These are phyloP conservation scores for Ensete ventricosum DNA, from an alignment of 176 grass and related monocot genomes.

Conservation along the genomic window DNA sequence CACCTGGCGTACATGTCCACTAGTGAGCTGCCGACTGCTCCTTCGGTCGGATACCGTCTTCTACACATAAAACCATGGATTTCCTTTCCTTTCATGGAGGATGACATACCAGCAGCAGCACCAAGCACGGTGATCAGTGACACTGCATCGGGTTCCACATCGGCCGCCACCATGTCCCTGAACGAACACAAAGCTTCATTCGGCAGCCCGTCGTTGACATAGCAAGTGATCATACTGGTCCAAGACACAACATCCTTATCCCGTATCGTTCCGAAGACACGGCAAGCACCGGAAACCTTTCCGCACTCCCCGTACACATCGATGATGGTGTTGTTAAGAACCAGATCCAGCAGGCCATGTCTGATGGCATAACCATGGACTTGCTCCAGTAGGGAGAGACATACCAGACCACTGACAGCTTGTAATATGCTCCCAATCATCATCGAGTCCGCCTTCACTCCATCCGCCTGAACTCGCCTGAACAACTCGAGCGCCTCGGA, in stretches of 20 bases:
- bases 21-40: constrained; percentile 45
- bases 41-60: constrained; percentile 38
- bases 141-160: constrained; percentile 55
- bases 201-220: constrained; percentile 25
- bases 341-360: constrained; percentile 55
- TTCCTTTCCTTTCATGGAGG: constrained; percentile 67
- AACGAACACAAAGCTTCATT: constrained; percentile 65
- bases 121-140: constrained; percentile 55
- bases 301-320: constrained; percentile 59
- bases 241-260: constrained; percentile 70
- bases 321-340: constrained; percentile 58
- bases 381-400: constrained; percentile 40
- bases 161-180: constrained; percentile 38
- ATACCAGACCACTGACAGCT: constrained; percentile 43
- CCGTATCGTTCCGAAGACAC: constrained; percentile 47
- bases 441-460: constrained; percentile 61
- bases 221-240: constrained; percentile 84
- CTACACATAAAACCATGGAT: constrained; percentile 74
- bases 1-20: constrained; percentile 87
- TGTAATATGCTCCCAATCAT: constrained; percentile 78
- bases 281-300: constrained; percentile 27
- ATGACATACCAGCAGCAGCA: constrained; percentile 46
- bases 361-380: constrained; percentile 61
- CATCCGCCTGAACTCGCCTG: constrained; percentile 28
- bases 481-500: constrained; percentile 48